Percentiles rank a stretch among this genome's conserved stretches.
These are phyloP conservation scores for Coemansia sp. DNA, from an alignment of 192 early-diverging fungal genomes.

Conservation along the genomic window DNA sequence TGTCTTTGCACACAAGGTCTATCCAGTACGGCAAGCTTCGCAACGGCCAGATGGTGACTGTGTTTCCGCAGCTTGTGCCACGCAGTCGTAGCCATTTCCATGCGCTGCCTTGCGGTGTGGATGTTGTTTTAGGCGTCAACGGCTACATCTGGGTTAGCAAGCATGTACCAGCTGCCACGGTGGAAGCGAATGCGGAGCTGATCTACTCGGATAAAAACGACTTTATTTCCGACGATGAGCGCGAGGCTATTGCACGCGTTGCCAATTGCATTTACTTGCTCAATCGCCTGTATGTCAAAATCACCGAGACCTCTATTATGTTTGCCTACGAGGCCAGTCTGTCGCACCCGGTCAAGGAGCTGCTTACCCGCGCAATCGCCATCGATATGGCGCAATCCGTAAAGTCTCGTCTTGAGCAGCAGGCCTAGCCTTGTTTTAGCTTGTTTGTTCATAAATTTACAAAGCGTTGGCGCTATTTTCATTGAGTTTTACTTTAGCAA, in stretches of 20 bases:
- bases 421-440: too few species aligned
- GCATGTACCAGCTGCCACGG: conserved; percentile 55
- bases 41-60: conserved; percentile 75
- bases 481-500: too few species aligned
- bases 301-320: conserved; percentile 86
- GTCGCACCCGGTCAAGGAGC: conserved; percentile 58
- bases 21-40: conserved; percentile 87
- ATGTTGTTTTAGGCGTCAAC: conserved; percentile 92
- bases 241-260: conserved; percentile 84
- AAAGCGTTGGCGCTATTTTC: too few species aligned
- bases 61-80: conserved; percentile 85
- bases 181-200: conserved; percentile 74
- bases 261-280: conserved; percentile 83
- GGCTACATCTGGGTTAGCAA: conserved; percentile 97
- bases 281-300: conserved; percentile 70
- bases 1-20: conserved; percentile 85
- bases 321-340: conserved; percentile 88
- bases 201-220: conserved; percentile 91
- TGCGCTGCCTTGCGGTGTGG: conserved; percentile 84
- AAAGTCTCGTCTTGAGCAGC: conserved; percentile 24
- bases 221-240: conserved; percentile 65
- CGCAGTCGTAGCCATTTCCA: conserved; percentile 96
- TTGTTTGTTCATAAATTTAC: too few species aligned
- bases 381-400: conserved; percentile 39
- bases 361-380: conserved; percentile 54